Percentiles rank a stretch among this genome's conserved stretches.
phyloP scores from a whole-genome alignment of 331 rosid species.

The Pyracantha coccinea region DNA sequence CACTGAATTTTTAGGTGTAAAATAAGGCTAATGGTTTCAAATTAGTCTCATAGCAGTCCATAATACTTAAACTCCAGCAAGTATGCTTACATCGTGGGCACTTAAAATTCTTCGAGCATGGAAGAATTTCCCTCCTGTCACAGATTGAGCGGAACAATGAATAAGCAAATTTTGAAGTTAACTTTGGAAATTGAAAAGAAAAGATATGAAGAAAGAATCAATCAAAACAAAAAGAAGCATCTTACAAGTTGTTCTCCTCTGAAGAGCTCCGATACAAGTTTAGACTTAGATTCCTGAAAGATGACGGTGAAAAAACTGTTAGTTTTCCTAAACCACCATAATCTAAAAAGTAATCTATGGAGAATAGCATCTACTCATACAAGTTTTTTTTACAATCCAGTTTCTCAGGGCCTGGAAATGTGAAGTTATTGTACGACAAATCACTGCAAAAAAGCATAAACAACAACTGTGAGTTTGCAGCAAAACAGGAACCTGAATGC shows the following conservation, averaged over 20 bases:
- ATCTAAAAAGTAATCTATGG: neutral
- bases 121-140: conserved; percentile 36
- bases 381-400: conserved; percentile 38
- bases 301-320: conserved; percentile 9
- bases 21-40: neutral
- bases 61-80: neutral
- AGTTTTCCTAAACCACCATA: neutral
- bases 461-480: neutral
- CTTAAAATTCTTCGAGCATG: conserved; percentile 39
- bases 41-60: neutral
- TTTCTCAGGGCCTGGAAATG: conserved; percentile 44
- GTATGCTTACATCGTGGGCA: conserved; percentile 63
- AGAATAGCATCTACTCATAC: conserved; percentile 29
- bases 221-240: neutral
- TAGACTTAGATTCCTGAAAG: conserved; percentile 54
- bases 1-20: neutral
- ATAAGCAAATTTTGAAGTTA: neutral
- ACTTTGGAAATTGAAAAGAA: neutral
- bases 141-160: conserved; percentile 9
- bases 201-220: neutral
- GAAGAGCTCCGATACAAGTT: conserved; percentile 62
- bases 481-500: neutral
- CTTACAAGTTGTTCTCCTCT: conserved; percentile 39
- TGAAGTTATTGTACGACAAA: conserved; percentile 70
- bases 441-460: neutral